A percentile compares a stretch with the other conserved stretches of the same genome.
Evolutionary conservation across 2,329 filamentous ascomycete genomes (phyloP).

Genomic region (Aspergillus versicolor): DNA sequence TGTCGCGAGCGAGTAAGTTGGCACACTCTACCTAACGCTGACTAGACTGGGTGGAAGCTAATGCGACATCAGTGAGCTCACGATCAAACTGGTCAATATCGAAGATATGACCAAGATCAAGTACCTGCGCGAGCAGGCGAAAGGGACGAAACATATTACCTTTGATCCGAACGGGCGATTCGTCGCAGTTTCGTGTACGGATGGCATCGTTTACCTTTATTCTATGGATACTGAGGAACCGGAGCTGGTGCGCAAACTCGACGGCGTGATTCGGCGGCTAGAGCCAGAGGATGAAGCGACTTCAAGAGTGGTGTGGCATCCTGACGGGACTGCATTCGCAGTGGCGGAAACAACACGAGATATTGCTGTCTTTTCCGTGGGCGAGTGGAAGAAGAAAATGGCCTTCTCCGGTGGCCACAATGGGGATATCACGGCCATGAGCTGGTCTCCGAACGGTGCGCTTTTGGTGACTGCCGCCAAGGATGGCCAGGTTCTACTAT

Average conservation of each 20-base stretch:
- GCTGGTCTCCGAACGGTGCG: slow-evolving; percentile 94
- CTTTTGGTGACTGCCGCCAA: slow-evolving; percentile 68
- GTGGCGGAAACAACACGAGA: slow-evolving; percentile 78
- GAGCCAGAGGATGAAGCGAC: slow-evolving; percentile 76
- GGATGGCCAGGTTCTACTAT: slow-evolving; percentile 59
- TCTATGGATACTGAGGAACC: slow-evolving; percentile 76
- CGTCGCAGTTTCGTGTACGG: slow-evolving; percentile 78
- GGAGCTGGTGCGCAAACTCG: slow-evolving; percentile 76
- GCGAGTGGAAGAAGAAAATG: slow-evolving; percentile 85
- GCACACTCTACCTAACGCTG: not conserved
- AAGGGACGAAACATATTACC: slow-evolving; percentile 85
- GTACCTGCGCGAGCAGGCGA: slow-evolving; percentile 77
- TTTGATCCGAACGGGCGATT: slow-evolving; percentile 79
- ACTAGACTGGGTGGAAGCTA: not conserved
- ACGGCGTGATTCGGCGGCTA: slow-evolving; percentile 76
- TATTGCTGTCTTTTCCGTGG: slow-evolving; percentile 81
- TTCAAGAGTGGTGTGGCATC: slow-evolving; percentile 82
- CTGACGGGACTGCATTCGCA: slow-evolving; percentile 88
- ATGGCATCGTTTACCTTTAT: slow-evolving; percentile 89
- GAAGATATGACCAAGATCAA: slow-evolving; percentile 74
- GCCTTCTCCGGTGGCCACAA: slow-evolving; percentile 76
- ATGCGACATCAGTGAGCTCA: slow-evolving; percentile 63
- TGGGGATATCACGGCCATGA: slow-evolving; percentile 78
- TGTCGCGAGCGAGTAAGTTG: slow-evolving; percentile 80
- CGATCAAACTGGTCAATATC: slow-evolving; percentile 83